Conservation (phyloP, 345 rosid genomes). For the Eucalyptus erythrocorys region DNA sequence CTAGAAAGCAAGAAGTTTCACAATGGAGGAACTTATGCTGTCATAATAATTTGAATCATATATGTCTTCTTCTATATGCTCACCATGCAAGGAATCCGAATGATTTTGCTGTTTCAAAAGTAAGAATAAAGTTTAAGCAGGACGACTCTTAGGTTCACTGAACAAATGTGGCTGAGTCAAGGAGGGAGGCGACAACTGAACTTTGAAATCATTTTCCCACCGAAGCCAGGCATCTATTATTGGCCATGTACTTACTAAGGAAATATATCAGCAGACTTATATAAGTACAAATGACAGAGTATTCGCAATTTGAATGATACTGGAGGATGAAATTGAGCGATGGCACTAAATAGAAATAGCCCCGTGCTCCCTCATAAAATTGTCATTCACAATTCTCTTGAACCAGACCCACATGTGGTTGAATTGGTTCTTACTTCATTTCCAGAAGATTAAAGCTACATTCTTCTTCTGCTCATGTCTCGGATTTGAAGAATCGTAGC, state of each 20-base stretch:
- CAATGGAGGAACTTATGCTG: background rate
- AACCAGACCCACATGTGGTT: too few species aligned
- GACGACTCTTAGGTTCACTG: background rate
- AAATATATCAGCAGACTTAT: background rate
- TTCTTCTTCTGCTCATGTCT: background rate
- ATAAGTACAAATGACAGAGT: background rate
- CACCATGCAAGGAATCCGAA: background rate
- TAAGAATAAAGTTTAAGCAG: background rate
- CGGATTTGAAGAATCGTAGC: too few species aligned
- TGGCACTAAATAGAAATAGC: background rate
- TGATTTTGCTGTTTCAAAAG: background rate
- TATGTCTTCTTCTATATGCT: background rate
- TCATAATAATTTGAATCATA: background rate
- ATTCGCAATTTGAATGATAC: too few species aligned
- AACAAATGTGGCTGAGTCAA: background rate
- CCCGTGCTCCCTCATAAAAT: background rate
- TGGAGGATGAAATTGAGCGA: background rate
- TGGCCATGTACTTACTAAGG: background rate
- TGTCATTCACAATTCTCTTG: too few species aligned
- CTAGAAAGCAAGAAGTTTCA: background rate
- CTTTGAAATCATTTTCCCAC: background rate
- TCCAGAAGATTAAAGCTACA: background rate
- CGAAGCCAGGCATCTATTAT: background rate
- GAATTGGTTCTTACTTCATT: too few species aligned
- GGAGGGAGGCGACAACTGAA: background rate